These are phyloP conservation scores for Panicum miliaceum DNA, from an alignment of 176 grass and related monocot genomes.

Conservation along the genomic window DNA sequence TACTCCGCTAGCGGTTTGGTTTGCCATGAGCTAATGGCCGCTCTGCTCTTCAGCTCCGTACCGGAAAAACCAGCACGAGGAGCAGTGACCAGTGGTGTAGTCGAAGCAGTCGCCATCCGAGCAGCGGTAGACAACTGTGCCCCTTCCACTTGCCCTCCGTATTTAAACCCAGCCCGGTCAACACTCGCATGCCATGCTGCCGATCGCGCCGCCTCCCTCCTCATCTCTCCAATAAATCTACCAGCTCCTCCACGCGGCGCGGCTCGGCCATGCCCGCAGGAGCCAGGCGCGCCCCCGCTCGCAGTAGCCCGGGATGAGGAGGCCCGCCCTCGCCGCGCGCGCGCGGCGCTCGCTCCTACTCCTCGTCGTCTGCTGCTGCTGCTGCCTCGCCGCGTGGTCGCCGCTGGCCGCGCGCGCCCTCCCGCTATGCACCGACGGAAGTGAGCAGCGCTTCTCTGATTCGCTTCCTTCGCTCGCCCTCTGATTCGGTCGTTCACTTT, in stretches of 20 bases:
- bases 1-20: too few relatives aligned
- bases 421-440: slow-evolving; percentile 67
- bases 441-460: slow-evolving; percentile 22
- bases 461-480: neutral
- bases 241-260: neutral
- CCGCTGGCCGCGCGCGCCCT: slow-evolving; percentile 39
- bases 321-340: neutral
- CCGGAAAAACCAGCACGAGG: neutral
- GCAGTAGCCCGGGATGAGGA: neutral
- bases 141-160: neutral
- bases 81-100: neutral
- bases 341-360: neutral
- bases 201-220: neutral
- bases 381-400: slow-evolving; percentile 35
- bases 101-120: neutral
- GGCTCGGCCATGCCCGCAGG: slow-evolving; percentile 25
- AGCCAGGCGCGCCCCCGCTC: neutral
- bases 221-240: slow-evolving; percentile 30
- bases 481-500: neutral
- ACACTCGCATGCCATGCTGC: slow-evolving; percentile 22
- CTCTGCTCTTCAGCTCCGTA: neutral
- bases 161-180: slow-evolving; percentile 42
- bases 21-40: too few relatives aligned
- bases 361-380: slow-evolving; percentile 16
- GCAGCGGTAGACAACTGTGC: neutral